Base-by-base conservation (phyloP, 2,329 filamentous ascomycete species). In the Paecilomyces fulvus region DNA sequence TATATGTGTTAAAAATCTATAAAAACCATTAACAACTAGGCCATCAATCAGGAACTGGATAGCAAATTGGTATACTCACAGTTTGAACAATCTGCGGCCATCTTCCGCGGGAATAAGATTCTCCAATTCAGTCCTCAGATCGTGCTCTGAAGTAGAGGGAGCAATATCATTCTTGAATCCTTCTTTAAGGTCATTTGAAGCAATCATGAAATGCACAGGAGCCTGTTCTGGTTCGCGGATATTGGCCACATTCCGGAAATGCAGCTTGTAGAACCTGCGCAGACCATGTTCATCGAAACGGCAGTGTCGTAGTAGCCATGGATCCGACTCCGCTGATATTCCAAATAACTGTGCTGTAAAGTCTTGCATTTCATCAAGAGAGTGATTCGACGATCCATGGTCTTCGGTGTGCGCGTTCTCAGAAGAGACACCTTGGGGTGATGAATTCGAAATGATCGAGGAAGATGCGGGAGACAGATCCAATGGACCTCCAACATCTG, bases 221-320 rank as follows among this genome's bases (percentile, higher is more conserved):
- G 73, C 70, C 54, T 65, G 63, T 6, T 70, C 68, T 1, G 60
- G 59, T 1, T 66, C 67, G 0, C 70, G 71, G 17, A 73, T 68
- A 8, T 71, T 71, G 2, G 71, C 71, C 4, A 68, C 71, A 58
- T 73, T 71, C n/a, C 71, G 69, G 54, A 70, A 67, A 55, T 72
- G 69, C 8, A 73, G 61, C 52, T 68, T 69, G 57, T 72, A 67
- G 28, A 73, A 70, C 21, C 63, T 62, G 8, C 67, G 65, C 56
- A 73, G 64, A 0, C 70, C 71, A 21, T 67, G 61, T 51, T 73
- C 69, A 52, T 74, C 70, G 49, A 71, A 73, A 10, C 64, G 65
- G 56, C 70, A 72, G 56, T 74, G 71, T 17, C 70, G 57, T 20
- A 72, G 60, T 3, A 73, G 60, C 68, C 70, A 72, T 0, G 70